Evolutionary conservation across 2,329 filamentous ascomycete genomes (phyloP).

Genomic region (Tolypocladium tundrense): DNA sequence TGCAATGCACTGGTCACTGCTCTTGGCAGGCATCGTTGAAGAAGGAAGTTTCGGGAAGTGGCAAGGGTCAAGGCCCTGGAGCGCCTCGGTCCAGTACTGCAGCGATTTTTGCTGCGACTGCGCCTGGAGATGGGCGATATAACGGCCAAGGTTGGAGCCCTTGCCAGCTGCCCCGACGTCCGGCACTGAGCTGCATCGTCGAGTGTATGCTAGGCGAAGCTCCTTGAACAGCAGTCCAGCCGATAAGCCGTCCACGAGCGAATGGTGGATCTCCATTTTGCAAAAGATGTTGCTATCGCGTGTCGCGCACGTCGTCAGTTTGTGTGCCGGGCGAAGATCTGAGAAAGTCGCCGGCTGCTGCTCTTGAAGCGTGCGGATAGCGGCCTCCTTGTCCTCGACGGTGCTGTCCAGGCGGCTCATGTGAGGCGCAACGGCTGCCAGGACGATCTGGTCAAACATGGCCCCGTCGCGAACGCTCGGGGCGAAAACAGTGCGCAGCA

Average conservation of each 20-base stretch:
- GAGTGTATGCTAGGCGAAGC: neutral
- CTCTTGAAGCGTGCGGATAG: neutral
- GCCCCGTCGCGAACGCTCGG: conserved; percentile 6
- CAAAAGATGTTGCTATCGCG: neutral
- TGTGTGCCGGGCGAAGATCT: neutral
- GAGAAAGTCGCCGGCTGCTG: neutral
- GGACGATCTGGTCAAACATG: conserved; percentile 5
- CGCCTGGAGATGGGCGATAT: neutral
- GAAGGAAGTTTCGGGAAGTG: neutral
- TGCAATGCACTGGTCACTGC: neutral
- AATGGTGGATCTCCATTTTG: neutral
- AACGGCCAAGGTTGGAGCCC: neutral
- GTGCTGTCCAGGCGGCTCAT: neutral
- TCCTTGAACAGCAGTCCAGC: neutral
- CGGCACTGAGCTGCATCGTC: neutral
- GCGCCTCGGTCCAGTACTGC: neutral
- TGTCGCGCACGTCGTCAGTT: neutral
- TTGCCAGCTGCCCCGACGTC: neutral
- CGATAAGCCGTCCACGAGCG: neutral
- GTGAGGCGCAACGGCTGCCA: neutral
- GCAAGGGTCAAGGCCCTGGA: neutral
- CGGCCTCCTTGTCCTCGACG: neutral
- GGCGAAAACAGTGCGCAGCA: neutral
- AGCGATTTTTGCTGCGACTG: neutral
- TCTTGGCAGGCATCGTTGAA: neutral